Percentiles rank a stretch among this genome's conserved stretches.
Conservation (phyloP, 352 stramenopile species). For the Phytopythium delawarense region DNA sequence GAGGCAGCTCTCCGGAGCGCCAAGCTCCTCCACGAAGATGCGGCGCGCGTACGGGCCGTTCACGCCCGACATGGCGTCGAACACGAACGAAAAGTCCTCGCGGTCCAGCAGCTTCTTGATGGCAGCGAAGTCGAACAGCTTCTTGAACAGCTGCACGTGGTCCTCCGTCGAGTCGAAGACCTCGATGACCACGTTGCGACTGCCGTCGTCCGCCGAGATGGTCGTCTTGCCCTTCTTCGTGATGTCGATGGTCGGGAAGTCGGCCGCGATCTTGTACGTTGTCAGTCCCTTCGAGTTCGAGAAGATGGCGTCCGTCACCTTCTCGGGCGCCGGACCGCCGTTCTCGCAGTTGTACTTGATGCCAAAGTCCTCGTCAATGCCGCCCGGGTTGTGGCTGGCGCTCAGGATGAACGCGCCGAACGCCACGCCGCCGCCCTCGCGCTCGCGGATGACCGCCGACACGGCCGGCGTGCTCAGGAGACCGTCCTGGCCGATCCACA, state of each 20-base stretch:
- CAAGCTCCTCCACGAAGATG: constrained; percentile 97
- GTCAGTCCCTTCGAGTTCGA: constrained; percentile 93
- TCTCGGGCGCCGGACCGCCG: constrained; percentile 95
- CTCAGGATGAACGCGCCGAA: constrained; percentile 97
- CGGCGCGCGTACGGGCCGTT: constrained; percentile 94
- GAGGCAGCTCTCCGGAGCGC: constrained; percentile 68
- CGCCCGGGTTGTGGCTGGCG: constrained; percentile 98
- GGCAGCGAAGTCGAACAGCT: constrained; percentile 96
- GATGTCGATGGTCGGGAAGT: constrained; percentile 81
- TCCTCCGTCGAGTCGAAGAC: constrained; percentile 97
- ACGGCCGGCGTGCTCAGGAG: constrained; percentile 97
- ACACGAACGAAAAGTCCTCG: constrained; percentile 94
- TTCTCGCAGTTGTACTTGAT: constrained; percentile 99
- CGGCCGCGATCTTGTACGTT: constrained; percentile 89
- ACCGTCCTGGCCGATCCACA: constrained; percentile 95
- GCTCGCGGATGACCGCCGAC: constrained; percentile 95
- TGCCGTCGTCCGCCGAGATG: constrained; percentile 84
- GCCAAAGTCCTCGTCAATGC: constrained; percentile 97
- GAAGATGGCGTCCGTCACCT: constrained; percentile 97
- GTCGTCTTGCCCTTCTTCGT: constrained; percentile 62
- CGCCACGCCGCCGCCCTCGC: constrained; percentile 90
- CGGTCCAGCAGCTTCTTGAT: constrained; percentile 92
- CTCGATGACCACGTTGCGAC: constrained; percentile 91
- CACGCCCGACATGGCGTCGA: constrained; percentile 98
- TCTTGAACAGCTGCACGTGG: constrained; percentile 94